A percentile compares a stretch with the other conserved stretches of the same genome.
Evolutionary conservation across 2,329 filamentous ascomycete genomes (phyloP).

Genomic region (Orbilia quercus): DNA sequence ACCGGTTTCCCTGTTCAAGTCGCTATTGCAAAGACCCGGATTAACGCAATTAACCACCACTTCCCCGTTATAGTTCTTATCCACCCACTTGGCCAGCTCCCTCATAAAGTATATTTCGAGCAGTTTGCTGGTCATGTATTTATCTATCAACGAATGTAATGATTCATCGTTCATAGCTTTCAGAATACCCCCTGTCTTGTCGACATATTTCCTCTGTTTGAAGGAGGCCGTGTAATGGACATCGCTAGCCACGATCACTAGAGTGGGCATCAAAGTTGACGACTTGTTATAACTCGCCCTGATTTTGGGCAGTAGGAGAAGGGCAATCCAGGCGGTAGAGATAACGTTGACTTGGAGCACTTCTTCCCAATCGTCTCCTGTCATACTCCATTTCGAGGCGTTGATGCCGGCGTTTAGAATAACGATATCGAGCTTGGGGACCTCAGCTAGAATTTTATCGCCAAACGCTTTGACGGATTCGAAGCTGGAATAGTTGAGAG

Average conservation of each 20-base stretch:
- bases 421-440: constrained; percentile 64
- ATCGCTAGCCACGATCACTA: constrained; percentile 64
- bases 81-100: constrained; percentile 53
- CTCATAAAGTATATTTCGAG: constrained; percentile 55
- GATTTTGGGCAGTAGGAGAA: constrained; percentile 67
- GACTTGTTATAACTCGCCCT: constrained; percentile 59
- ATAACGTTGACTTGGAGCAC: constrained; percentile 71
- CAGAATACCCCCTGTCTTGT: constrained; percentile 37
- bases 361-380: constrained; percentile 66
- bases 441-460: constrained; percentile 61
- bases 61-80: constrained; percentile 41
- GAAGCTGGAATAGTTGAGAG: constrained; percentile 66
- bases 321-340: constrained; percentile 68
- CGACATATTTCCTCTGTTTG: constrained; percentile 27
- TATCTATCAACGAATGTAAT: neutral
- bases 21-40: constrained; percentile 57
- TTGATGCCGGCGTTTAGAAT: constrained; percentile 53
- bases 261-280: constrained; percentile 61
- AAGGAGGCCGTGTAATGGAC: constrained; percentile 61
- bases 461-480: constrained; percentile 65
- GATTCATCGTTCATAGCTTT: constrained; percentile 54
- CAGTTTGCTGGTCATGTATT: constrained; percentile 58
- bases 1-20: constrained; percentile 31
- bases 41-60: constrained; percentile 55
- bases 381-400: constrained; percentile 34